A percentile compares a stretch with the other conserved stretches of the same genome.
These are phyloP conservation scores for Ailanthus altissimus DNA, from an alignment of 345 rosid species.

Conservation along the genomic window DNA sequence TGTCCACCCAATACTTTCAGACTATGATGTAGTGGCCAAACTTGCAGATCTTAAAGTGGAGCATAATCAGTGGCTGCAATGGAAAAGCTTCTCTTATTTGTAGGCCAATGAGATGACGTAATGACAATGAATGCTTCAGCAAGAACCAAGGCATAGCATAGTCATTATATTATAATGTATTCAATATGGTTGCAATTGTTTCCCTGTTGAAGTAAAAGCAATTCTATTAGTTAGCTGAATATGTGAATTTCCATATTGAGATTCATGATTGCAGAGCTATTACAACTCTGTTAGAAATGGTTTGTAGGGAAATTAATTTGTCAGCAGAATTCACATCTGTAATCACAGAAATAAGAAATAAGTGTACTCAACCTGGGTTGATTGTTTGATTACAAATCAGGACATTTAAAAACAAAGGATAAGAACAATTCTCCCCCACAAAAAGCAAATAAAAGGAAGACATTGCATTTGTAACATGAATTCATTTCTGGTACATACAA, in stretches of 20 bases:
- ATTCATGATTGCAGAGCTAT: too few species aligned
- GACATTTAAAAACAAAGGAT: neutral
- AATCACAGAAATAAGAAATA: neutral
- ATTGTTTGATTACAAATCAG: neutral
- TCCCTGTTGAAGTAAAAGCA: neutral
- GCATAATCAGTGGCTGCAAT: neutral
- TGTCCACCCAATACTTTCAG: slow-evolving; percentile 31
- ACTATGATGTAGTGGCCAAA: slow-evolving; percentile 16
- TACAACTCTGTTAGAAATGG: neutral
- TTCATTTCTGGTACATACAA: slow-evolving; percentile 11
- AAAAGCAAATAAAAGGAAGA: neutral
- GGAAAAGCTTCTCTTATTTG: neutral
- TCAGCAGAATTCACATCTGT: neutral
- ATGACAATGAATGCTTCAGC: neutral
- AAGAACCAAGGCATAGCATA: neutral
- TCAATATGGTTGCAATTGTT: neutral
- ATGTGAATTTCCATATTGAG: neutral
- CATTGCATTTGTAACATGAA: neutral
- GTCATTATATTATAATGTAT: neutral
- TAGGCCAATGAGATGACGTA: neutral
- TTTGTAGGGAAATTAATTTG: neutral
- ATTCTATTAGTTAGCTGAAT: neutral
- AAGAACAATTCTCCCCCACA: neutral
- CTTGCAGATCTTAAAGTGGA: slow-evolving; percentile 15
- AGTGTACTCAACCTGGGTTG: neutral